Conservation (phyloP, 495 filamentous ascomycete species). For the Aspergillus carlsbadensis region DNA sequence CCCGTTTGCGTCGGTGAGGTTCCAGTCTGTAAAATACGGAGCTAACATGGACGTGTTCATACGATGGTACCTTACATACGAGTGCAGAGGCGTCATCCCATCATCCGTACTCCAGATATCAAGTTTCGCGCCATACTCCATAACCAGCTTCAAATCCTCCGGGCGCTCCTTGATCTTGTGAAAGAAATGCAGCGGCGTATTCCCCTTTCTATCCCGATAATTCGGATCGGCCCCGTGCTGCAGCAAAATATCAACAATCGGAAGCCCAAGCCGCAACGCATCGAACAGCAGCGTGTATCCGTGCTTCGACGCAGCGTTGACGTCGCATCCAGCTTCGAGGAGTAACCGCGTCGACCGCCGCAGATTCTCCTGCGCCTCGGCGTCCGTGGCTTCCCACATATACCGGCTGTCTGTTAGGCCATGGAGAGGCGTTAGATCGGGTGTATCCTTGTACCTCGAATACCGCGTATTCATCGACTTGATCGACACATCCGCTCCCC, state of each 20-base stretch:
- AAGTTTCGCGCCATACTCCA: neutral
- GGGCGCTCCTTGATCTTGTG: neutral
- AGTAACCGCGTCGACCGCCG: neutral
- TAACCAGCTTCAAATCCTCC: neutral
- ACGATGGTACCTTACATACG: neutral
- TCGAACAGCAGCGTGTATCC: neutral
- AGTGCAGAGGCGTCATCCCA: neutral
- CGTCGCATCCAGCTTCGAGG: constrained; percentile 3
- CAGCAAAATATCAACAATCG: neutral
- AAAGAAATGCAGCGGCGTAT: neutral
- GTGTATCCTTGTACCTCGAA: neutral
- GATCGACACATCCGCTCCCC: neutral
- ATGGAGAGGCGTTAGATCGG: neutral
- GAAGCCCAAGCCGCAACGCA: neutral
- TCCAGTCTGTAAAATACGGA: constrained; percentile 16
- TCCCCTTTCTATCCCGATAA: neutral
- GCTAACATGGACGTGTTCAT: neutral
- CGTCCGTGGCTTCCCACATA: neutral
- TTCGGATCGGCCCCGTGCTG: neutral
- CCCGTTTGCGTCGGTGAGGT: constrained; percentile 11
- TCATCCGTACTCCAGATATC: neutral
- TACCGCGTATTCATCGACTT: neutral
- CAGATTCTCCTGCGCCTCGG: neutral
- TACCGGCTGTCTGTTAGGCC: neutral
- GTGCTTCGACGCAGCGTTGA: neutral